Evolutionary conservation across 2,329 filamentous ascomycete genomes (phyloP), one percentile per base, ranked within the genome.

Genomic region (Botryotinia narcissicola): DNA sequence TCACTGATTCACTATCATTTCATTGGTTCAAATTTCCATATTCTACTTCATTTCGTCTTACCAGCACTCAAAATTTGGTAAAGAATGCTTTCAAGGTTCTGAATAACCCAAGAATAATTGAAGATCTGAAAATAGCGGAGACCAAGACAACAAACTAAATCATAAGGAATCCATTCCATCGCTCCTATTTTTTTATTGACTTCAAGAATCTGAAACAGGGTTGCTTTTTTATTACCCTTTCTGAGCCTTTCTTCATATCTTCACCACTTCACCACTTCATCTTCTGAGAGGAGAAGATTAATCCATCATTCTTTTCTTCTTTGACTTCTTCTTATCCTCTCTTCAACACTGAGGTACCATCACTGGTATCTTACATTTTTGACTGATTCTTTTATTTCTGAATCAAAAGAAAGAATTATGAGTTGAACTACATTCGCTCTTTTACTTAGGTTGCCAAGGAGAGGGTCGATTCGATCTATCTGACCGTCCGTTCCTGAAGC

Each of bases 41-140:
- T 48, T 67, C 18, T 14, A 4, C 10, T 48, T 35, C 44, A 42
- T 8, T 18, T 40, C 51, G 48, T 5, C 25, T 54, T 54, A 16
- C 25, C 9, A 16, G 6, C 12, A 12, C 12, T 54, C 48, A 54
- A 54, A 16, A 54, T n/a, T 67, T 32, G 46, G 46, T 37, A 67
- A 20, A 35, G 44, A 40, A 57, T 48, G 14, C 59, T 40, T 42
- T 42, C 60, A 44, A 10, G 61, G n/a, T 64, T 64, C n/a, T 46
- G 25, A 63, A 63, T 22, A 62, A 40, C 37, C n/a, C 9, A 29
- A 63, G 25, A 64, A 62, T 32, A 4, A 64, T 64, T 46, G 10
- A 64, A 46, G n/a, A 61, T 61, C 29, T 32, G 62, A 66, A 66
- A 66, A 66, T 66, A 68, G 66, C 66, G 66, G 66, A 25, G 66